Evolutionary conservation across 192 early-diverging fungal genomes (phyloP).

Genomic region (Coemansia sp.): DNA sequence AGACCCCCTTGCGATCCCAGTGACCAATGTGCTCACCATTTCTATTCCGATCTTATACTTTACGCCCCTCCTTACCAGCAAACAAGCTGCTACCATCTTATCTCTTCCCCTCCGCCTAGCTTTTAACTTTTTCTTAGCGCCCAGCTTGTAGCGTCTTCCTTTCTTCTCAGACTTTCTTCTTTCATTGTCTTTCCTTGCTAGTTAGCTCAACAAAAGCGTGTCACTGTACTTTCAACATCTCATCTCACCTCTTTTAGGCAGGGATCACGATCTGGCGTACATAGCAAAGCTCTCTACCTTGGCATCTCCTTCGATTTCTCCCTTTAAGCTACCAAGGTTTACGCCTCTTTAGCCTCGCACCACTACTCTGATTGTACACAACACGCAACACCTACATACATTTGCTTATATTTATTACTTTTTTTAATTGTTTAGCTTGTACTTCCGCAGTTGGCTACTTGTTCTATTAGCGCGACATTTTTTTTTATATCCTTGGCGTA

Average conservation of each 20-base stretch:
- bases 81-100: background rate
- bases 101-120: background rate
- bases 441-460: background rate
- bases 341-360: background rate
- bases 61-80: background rate
- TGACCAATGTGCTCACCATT: background rate
- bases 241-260: background rate
- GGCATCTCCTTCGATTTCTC: background rate
- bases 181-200: background rate
- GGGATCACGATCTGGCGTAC: slow-evolving; percentile 2
- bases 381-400: slow-evolving; percentile 9
- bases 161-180: background rate
- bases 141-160: background rate
- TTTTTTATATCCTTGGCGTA: background rate
- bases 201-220: background rate
- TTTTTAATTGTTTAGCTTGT: background rate
- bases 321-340: slow-evolving; percentile 4
- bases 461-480: background rate
- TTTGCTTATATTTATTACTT: slow-evolving; percentile 9
- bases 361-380: background rate
- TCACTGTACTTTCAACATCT: background rate
- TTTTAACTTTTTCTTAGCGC: background rate
- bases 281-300: background rate
- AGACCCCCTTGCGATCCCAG: background rate
- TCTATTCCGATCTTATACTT: background rate